Evolutionary conservation across 2,329 filamentous ascomycete genomes (phyloP), one percentile per base, ranked within the genome.

Genomic region (Macrophomina tecta): DNA sequence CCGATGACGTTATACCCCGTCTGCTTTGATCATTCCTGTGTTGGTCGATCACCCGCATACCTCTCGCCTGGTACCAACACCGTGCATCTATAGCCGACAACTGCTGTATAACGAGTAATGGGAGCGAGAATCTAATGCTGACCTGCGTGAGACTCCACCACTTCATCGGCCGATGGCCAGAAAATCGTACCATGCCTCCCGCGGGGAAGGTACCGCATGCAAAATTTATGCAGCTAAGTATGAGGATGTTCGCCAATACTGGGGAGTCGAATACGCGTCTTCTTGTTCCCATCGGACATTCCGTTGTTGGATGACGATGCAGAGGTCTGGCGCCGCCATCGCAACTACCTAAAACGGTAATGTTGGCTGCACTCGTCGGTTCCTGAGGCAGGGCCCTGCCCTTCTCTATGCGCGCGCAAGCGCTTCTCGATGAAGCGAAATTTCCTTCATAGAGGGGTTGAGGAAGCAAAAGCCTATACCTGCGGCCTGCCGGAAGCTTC

Each of bases 41-140:
- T 6, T 48, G 36, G 58, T 34, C 45, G 42, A 62, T 62, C 58
- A 62, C 45, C 58, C 58, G 58, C 45, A 4, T 36, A 38, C 58
- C 58, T 62, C 30, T 32, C 12, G 32, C 58, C 28, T 28, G 58
- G 58, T 38, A 49, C 58, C n/a, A 62, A n/a, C 58, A 36, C 58
- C 58, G 58, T 38, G 42, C 58, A 23, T n/a, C 56, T 48, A 40
- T 40, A 34, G 40, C 56, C 28, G 55, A 28, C 23, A 34, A 36
- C 6, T 40, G 28, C 38, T 34, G 28, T n/a, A 34, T 32, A 45
- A 48, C 32, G 42, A n/a, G 16, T 34, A 61, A 46, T 46, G 42
- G 56, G 9, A 32, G 42, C 48, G 48, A 51, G 7, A 11, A 30
- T 30, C 8, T 51, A 28, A 51, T 52, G 11, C 49, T 34, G 49